A percentile compares a stretch with the other conserved stretches of the same genome.
phyloP scores from a whole-genome alignment of 805 yeast species.

The Metschnikowia kofuensis region DNA sequence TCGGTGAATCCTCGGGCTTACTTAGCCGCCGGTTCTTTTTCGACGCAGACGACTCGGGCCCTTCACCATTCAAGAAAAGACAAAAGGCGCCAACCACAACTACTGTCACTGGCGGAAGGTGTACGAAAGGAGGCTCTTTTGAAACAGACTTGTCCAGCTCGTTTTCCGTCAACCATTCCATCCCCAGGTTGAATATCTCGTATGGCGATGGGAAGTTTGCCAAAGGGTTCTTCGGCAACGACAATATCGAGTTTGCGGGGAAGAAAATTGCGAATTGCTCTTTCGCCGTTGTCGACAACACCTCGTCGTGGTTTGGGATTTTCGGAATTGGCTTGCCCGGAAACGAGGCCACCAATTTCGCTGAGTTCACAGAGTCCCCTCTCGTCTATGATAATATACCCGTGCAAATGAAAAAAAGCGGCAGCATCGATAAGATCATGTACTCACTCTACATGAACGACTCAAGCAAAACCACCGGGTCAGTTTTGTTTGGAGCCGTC shows the following conservation, averaged over 20 bases:
- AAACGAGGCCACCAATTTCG: conserved; percentile 62
- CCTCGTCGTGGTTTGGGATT: conserved; percentile 66
- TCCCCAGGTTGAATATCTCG: conserved; percentile 36
- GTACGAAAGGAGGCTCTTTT: conserved; percentile 48
- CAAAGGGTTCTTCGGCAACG: conserved; percentile 56
- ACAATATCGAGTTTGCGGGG: conserved; percentile 52
- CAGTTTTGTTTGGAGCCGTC: conserved; percentile 40
- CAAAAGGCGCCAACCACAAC: not conserved
- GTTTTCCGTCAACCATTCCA: conserved; percentile 39
- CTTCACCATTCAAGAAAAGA: too few relatives aligned
- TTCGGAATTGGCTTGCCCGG: conserved; percentile 69
- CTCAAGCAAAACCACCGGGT: conserved; percentile 24
- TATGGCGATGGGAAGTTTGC: conserved; percentile 51
- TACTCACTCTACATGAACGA: conserved; percentile 62
- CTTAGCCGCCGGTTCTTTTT: not conserved
- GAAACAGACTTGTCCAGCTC: conserved; percentile 36
- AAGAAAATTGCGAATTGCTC: conserved; percentile 48
- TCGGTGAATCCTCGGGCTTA: not conserved
- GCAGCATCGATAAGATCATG: conserved; percentile 50
- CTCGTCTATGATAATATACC: conserved; percentile 56
- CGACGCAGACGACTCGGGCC: not conserved
- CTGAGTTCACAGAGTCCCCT: conserved; percentile 1
- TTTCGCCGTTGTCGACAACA: conserved; percentile 68
- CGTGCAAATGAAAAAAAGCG: conserved; percentile 50
- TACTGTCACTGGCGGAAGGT: conserved; percentile 27